These are phyloP conservation scores for Neurospora sp. DNA, from an alignment of 495 filamentous ascomycete species.

Conservation along the genomic window DNA sequence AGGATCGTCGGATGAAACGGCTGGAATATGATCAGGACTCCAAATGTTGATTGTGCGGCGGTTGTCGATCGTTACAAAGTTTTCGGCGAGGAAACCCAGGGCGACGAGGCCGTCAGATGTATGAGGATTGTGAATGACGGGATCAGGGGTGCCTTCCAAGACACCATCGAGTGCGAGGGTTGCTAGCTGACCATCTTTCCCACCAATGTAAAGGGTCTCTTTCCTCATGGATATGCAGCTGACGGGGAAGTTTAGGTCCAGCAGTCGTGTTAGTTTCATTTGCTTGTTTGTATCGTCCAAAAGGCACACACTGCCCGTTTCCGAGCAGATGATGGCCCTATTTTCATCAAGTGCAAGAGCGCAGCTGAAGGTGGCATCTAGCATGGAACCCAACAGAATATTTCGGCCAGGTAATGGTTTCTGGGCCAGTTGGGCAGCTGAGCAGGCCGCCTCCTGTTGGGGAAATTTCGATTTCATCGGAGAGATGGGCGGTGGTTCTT, in stretches of 20 bases:
- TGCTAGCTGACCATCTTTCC: conserved; percentile 34
- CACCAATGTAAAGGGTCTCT: conserved; percentile 30
- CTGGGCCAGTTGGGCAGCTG: conserved; percentile 24
- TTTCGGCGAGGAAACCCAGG: conserved; percentile 57
- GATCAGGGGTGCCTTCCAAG: conserved; percentile 18
- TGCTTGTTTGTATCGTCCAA: conserved; percentile 67
- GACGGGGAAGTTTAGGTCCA: conserved; percentile 51
- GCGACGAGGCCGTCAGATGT: conserved; percentile 38
- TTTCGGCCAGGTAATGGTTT: conserved; percentile 52
- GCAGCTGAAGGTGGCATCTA: conserved; percentile 74
- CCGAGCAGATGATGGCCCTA: conserved; percentile 61
- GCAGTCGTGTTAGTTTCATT: conserved; percentile 55
- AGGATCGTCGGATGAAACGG: conserved; percentile 16
- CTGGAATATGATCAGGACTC: conserved; percentile 29
- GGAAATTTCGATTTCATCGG: conserved; percentile 38
- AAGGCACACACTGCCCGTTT: conserved; percentile 63
- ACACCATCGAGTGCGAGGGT: conserved; percentile 31
- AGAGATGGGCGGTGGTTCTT: conserved; percentile 42
- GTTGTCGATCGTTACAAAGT: conserved; percentile 66
- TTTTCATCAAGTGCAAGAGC: conserved; percentile 62
- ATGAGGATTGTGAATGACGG: conserved; percentile 17
- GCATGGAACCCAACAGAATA: conserved; percentile 63
- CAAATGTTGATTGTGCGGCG: conserved; percentile 62
- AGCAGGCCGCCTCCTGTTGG: conserved; percentile 27
- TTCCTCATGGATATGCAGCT: conserved; percentile 46